Percentiles rank a stretch among this genome's conserved stretches.
phyloP scores from a whole-genome alignment of 2,329 filamentous ascomycete genomes.

The Myriosclerotinia curreyana region DNA sequence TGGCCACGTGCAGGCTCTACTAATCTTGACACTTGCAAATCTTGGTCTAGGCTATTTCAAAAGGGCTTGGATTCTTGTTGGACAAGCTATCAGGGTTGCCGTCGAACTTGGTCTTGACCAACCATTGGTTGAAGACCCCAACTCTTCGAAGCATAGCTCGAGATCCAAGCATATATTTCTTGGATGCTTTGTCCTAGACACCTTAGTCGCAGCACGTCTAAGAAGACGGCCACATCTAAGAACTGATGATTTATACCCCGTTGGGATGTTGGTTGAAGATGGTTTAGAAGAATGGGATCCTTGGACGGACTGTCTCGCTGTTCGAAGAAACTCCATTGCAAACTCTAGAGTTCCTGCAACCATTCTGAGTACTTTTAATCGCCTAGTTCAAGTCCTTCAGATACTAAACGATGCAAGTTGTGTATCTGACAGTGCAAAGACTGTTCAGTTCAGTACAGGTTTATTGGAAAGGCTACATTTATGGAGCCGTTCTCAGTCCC shows the following conservation, averaged over 20 bases:
- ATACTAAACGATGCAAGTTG: slow-evolving; percentile 37
- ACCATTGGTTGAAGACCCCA: slow-evolving; percentile 31
- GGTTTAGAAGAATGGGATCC: slow-evolving; percentile 72
- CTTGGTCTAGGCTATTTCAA: slow-evolving; percentile 56
- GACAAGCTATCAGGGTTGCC: slow-evolving; percentile 57
- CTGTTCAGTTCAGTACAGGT: slow-evolving; percentile 27
- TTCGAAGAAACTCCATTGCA: slow-evolving; percentile 34
- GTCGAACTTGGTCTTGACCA: slow-evolving; percentile 45
- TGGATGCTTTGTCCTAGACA: slow-evolving; percentile 62
- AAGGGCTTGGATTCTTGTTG: slow-evolving; percentile 62
- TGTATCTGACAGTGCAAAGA: slow-evolving; percentile 22
- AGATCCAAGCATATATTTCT: slow-evolving; percentile 47
- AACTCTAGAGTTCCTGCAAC: slow-evolving; percentile 37
- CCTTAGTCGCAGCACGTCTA: slow-evolving; percentile 52
- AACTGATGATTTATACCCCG: slow-evolving; percentile 46
- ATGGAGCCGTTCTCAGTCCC: slow-evolving; percentile 33
- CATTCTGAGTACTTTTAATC: slow-evolving; percentile 39
- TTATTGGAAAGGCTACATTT: slow-evolving; percentile 33
- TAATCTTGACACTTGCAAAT: slow-evolving; percentile 61
- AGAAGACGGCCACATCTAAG: slow-evolving; percentile 51
- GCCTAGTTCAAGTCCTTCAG: slow-evolving; percentile 37
- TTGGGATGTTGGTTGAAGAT: slow-evolving; percentile 56
- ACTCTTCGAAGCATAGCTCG: slow-evolving; percentile 32
- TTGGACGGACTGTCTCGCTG: slow-evolving; percentile 55
- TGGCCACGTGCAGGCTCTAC: slow-evolving; percentile 53